These are phyloP conservation scores for Phoma herbarum DNA, from an alignment of 2,329 filamentous ascomycete species.

Conservation along the genomic window DNA sequence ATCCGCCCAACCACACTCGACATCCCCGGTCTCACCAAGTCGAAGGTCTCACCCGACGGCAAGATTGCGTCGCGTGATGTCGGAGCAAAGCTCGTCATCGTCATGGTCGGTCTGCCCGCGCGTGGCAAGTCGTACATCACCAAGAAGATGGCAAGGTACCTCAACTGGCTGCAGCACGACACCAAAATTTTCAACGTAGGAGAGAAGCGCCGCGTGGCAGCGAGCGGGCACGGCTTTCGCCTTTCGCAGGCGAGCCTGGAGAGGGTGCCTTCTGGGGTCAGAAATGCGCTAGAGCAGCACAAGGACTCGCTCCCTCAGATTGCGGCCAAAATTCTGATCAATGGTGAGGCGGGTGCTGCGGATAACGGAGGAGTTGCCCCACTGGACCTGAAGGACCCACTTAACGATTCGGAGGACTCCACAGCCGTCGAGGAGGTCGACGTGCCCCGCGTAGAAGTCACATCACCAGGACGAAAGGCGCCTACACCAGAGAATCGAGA, in stretches of 20 bases:
- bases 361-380: conserved; percentile 46
- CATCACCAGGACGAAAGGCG: conserved; percentile 43
- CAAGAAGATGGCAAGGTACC: conserved; percentile 93
- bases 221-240: conserved; percentile 63
- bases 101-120: conserved; percentile 97
- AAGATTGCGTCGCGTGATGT: conserved; percentile 93
- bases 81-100: conserved; percentile 93
- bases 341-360: conserved; percentile 59
- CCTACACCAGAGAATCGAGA: conserved; percentile 28
- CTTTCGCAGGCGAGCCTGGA: conserved; percentile 46
- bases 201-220: conserved; percentile 83
- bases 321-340: conserved; percentile 66
- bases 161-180: conserved; percentile 97
- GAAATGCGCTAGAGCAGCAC: conserved; percentile 37
- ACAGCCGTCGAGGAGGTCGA: conserved; percentile 38
- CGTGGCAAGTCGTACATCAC: conserved; percentile 98
- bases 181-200: conserved; percentile 98
- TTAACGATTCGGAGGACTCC: conserved; percentile 33
- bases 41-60: conserved; percentile 93
- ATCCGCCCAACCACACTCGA: conserved; percentile 94
- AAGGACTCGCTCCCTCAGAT: conserved; percentile 49
- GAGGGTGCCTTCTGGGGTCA: conserved; percentile 35
- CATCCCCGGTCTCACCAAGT: conserved; percentile 95
- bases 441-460: conserved; percentile 44
- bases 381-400: conserved; percentile 42